These are phyloP conservation scores for Trichophaea hybrida DNA, from an alignment of 2,329 filamentous ascomycete species.

Conservation along the genomic window DNA sequence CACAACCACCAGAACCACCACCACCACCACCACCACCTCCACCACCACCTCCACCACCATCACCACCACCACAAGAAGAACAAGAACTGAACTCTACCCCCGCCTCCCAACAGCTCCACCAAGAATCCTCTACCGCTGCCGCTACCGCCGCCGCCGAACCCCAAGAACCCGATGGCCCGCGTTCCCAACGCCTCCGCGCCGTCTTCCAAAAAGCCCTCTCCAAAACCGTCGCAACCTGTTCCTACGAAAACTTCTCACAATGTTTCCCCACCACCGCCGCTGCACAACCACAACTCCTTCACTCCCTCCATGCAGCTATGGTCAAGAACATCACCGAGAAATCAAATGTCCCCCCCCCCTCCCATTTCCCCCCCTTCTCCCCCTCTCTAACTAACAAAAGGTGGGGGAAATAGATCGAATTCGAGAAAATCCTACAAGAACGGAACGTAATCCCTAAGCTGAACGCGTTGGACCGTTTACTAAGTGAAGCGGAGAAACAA, in stretches of 20 bases:
- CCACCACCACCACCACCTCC: too few species aligned
- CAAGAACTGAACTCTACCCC: too few species aligned
- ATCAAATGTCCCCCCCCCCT: not conserved
- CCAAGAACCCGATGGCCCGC: constrained; percentile 8
- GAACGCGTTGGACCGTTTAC: constrained; percentile 17
- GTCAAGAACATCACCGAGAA: not conserved
- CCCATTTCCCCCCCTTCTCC: not conserved
- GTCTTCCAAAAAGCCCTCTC: constrained; percentile 16
- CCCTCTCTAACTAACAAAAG: not conserved
- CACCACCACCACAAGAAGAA: too few species aligned
- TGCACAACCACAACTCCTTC: not conserved
- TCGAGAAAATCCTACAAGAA: constrained; percentile 11
- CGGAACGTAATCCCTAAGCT: constrained; percentile 14
- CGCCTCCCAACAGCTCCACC: too few species aligned
- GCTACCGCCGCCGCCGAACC: too few species aligned
- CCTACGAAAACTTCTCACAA: constrained; percentile 16
- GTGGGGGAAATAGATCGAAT: constrained; percentile 13
- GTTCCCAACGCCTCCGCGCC: constrained; percentile 11
- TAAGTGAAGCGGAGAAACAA: constrained; percentile 12
- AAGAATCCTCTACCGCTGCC: too few species aligned
- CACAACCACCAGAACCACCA: too few species aligned
- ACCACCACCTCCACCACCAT: too few species aligned
- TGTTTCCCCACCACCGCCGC: constrained; percentile 20
- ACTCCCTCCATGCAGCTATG: not conserved
- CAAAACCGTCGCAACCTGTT: constrained; percentile 16